Conservation (phyloP, 2,329 filamentous ascomycete species). For the Microcera coccophila region DNA sequence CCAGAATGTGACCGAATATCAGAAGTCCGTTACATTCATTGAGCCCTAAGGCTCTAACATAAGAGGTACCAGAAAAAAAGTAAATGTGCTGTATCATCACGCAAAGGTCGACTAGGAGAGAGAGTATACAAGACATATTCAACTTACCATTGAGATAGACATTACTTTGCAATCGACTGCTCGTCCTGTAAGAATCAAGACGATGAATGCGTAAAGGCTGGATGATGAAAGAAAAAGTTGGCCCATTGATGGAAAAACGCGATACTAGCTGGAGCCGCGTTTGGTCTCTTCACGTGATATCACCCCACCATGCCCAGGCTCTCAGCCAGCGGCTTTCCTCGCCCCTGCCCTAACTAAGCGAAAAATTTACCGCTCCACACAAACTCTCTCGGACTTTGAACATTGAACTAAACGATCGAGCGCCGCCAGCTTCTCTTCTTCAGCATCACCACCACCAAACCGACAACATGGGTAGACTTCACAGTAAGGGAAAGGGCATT, state of each 20-base stretch:
- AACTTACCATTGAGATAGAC: slow-evolving; percentile 34
- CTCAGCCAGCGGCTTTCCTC: slow-evolving; percentile 9
- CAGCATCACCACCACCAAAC: slow-evolving; percentile 38
- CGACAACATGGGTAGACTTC: slow-evolving; percentile 89
- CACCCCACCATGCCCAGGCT: background rate
- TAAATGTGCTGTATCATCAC: slow-evolving; percentile 70
- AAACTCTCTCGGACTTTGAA: slow-evolving; percentile 22
- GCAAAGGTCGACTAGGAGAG: slow-evolving; percentile 24
- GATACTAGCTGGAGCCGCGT: slow-evolving; percentile 8
- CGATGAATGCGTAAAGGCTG: no score
- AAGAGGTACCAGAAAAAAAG: slow-evolving; percentile 96
- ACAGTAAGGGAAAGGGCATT: slow-evolving; percentile 99
- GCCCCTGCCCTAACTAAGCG: slow-evolving; percentile 45
- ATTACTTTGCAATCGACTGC: background rate
- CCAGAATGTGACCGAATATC: slow-evolving; percentile 39
- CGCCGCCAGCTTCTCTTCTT: slow-evolving; percentile 27
- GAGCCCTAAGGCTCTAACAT: slow-evolving; percentile 69
- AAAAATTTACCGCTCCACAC: slow-evolving; percentile 42
- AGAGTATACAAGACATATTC: slow-evolving; percentile 8
- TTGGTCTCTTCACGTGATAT: slow-evolving; percentile 13
- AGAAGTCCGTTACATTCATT: slow-evolving; percentile 88
- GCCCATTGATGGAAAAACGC: slow-evolving; percentile 12
- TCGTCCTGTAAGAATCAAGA: background rate
- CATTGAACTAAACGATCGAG: slow-evolving; percentile 26
- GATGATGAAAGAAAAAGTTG: slow-evolving; percentile 6